Evolutionary conservation across 1,284 basidiomycete genomes (phyloP), one percentile per base, ranked within the genome.

Genomic region (Quambalaria eucalypti): DNA sequence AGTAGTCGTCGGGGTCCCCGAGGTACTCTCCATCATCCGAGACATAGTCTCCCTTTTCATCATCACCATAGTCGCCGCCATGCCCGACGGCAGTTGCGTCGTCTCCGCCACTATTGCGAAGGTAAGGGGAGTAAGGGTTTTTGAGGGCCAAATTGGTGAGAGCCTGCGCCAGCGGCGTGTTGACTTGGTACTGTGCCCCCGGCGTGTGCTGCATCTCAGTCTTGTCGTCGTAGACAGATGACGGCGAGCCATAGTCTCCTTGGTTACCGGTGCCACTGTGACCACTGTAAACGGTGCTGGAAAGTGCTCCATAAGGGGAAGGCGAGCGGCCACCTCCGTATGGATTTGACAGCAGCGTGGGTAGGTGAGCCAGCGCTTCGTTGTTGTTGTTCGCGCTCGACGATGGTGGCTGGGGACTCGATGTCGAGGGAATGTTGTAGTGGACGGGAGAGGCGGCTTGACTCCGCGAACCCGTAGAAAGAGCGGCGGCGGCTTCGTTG

Each of bases 401-500:
- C 33, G 49, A 21, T 29, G 57, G 39, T 39, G 23, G 25, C 14
- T 16, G 19, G 19, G 48, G 23, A 47, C 42, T 6, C 2, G 30
- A 31, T 53, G 26, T 21, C 8, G 23, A 5, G 36, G 29, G 16
- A 23, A 30, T 21, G 26, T 28, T 10, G n/a, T 25, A 19, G 36
- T 12, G 14, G 23, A 19, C 33, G 19, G 33, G 55, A 54, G 50
- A 26, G 42, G 50, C 26, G 19, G 39, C 23, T 14, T 31, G 23
- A 21, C 28, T 23, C 28, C 54, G 21, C 21, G 36, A 4, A n/a
- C 36, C 36, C 19, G 50, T 23, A 14, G 44, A 53, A 21, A 68
- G 57, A 1, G 65, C 69, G n/a, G 55, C 52, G 0, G 69, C 69
- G 4, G 69, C 67, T 50, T 71, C 64, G 29, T 50, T 40, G 52